Conservation (phyloP, 2,329 filamentous ascomycete species). For the Apiospora marii region DNA sequence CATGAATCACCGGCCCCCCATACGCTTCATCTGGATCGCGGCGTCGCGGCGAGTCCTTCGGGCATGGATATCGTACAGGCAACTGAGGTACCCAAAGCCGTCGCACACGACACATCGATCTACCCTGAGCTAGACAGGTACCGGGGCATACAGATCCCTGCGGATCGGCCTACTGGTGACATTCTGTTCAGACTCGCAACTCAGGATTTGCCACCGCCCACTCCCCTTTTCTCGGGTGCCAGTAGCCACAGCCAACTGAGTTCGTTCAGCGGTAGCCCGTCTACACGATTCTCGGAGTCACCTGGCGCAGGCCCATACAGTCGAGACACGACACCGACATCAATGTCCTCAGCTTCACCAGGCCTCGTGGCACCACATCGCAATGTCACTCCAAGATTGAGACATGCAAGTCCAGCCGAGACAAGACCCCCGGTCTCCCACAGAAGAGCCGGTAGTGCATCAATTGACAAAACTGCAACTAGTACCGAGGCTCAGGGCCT, state of each 20-base stretch:
- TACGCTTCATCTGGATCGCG: slow-evolving; percentile 50
- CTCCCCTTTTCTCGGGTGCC: slow-evolving; percentile 68
- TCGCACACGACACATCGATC: slow-evolving; percentile 53
- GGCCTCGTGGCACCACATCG: slow-evolving; percentile 60
- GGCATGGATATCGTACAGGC: slow-evolving; percentile 52
- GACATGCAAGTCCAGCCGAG: slow-evolving; percentile 63
- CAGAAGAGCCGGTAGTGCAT: slow-evolving; percentile 62
- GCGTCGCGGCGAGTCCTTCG: slow-evolving; percentile 52
- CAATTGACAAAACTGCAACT: slow-evolving; percentile 56
- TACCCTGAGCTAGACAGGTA: slow-evolving; percentile 71
- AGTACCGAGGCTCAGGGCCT: slow-evolving; percentile 63
- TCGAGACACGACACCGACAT: slow-evolving; percentile 80
- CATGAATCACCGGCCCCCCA: slow-evolving; percentile 47
- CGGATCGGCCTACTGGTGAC: slow-evolving; percentile 49
- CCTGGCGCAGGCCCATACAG: slow-evolving; percentile 75
- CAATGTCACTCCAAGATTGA: slow-evolving; percentile 54
- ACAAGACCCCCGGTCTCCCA: slow-evolving; percentile 68
- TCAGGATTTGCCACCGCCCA: slow-evolving; percentile 71
- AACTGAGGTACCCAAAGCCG: slow-evolving; percentile 49
- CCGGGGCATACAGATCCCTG: slow-evolving; percentile 53
- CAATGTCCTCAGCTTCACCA: slow-evolving; percentile 78
- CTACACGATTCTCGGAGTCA: slow-evolving; percentile 78
- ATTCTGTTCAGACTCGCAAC: slow-evolving; percentile 66
- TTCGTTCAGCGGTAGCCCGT: slow-evolving; percentile 74
- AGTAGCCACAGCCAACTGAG: slow-evolving; percentile 61